A percentile compares a stretch with the other conserved stretches of the same genome.
Conservation (phyloP, 1,284 basidiomycete genomes). For the Cutaneotrichosporon curvatum region DNA sequence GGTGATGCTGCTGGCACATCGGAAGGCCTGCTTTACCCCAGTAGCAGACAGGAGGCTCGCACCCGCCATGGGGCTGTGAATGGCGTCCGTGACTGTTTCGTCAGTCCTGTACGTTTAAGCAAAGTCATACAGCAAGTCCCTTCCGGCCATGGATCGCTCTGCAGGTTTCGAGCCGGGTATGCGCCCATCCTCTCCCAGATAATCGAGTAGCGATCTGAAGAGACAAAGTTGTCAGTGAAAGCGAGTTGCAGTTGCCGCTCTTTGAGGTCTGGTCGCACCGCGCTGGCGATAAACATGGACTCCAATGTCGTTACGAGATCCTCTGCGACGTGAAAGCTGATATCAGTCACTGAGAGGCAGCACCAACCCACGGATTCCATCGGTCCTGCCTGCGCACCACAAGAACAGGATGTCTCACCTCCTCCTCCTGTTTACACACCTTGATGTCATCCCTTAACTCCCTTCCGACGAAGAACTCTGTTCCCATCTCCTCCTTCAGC, state of each 20-base stretch:
- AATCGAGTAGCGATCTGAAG: constrained; percentile 35
- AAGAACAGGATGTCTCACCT: constrained; percentile 29
- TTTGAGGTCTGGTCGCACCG: constrained; percentile 20
- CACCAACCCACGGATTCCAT: constrained; percentile 38
- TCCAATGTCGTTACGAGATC: constrained; percentile 41
- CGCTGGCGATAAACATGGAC: constrained; percentile 26
- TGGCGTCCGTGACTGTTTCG: constrained; percentile 30
- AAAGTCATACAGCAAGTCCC: constrained; percentile 31
- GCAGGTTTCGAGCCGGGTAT: constrained; percentile 34
- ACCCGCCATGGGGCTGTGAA: constrained; percentile 38
- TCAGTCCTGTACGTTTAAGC: neutral
- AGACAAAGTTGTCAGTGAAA: constrained; percentile 34
- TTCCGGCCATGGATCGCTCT: constrained; percentile 34
- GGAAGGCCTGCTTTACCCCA: constrained; percentile 22
- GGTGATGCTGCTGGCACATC: constrained; percentile 35
- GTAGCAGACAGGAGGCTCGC: constrained; percentile 38
- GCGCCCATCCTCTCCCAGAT: constrained; percentile 42
- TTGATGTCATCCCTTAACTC: constrained; percentile 4
- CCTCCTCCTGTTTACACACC: constrained; percentile 7
- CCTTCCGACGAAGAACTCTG: constrained; percentile 33
- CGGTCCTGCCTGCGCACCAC: constrained; percentile 36
- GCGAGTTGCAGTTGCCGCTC: constrained; percentile 33
- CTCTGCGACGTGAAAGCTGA: constrained; percentile 41
- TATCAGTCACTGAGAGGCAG: constrained; percentile 1
- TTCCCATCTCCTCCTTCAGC: constrained; percentile 26